Evolutionary conservation across 768 basidiomycete species (phyloP).

Genomic region (Mycena belliarum): DNA sequence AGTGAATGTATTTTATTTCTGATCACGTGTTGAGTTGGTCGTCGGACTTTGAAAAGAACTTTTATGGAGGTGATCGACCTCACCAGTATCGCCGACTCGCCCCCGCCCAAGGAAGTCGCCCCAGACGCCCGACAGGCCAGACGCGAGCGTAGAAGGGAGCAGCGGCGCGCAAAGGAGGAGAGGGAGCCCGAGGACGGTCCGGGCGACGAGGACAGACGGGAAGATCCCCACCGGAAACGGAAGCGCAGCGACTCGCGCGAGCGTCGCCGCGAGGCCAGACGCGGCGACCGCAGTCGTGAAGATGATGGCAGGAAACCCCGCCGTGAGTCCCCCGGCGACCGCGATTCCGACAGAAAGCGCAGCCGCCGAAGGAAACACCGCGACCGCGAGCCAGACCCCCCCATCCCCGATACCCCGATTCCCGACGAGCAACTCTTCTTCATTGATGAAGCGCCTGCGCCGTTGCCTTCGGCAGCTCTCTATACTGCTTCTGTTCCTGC

Average conservation of each 20-base stretch:
- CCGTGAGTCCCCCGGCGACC: conserved; percentile 20
- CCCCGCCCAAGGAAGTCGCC: conserved; percentile 36
- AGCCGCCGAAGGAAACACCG: background rate
- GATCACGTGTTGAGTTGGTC: background rate
- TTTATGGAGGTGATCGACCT: conserved; percentile 18
- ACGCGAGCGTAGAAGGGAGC: background rate
- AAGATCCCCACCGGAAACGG: background rate
- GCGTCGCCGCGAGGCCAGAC: background rate
- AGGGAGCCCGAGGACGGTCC: background rate
- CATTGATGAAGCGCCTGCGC: conserved; percentile 48
- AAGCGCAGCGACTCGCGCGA: conserved; percentile 14
- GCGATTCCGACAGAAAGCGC: conserved; percentile 7
- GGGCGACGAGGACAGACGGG: too few species aligned
- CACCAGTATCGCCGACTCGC: conserved; percentile 40
- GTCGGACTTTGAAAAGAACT: background rate
- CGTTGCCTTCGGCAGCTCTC: conserved; percentile 30
- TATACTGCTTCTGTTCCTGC: conserved; percentile 9
- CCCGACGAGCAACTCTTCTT: conserved; percentile 40
- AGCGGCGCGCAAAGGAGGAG: background rate
- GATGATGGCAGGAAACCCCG: conserved; percentile 23
- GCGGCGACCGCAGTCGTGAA: conserved; percentile 3
- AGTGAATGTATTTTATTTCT: background rate
- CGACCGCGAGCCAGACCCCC: background rate
- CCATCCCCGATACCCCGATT: conserved; percentile 20
- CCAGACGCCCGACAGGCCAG: background rate